Base-by-base conservation (phyloP, 306 rosid species). In the Vigna nakashimae region DNA sequence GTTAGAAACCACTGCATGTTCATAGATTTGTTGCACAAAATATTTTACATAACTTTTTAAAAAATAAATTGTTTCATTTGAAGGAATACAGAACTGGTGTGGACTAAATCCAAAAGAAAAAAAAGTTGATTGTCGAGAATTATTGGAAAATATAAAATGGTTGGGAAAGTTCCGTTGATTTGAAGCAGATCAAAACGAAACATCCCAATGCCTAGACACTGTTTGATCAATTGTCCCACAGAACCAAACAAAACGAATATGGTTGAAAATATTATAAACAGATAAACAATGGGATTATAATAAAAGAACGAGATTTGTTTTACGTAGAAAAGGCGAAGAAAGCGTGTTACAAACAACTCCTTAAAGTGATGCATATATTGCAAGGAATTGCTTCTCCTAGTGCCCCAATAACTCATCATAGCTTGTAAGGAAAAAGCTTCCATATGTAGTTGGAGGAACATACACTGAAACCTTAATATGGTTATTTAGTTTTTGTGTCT, bases 361-460 rank as follows among this genome's bases (percentile, higher is more conserved):
- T 69, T 68, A 40, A 76, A 77, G 75, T 75, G 78, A 76, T 53
- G 43, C 82, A 79, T 75, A 64, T 73, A 85, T 84, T 86, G 75
- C 80, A 76, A 79, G 82, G 48, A 75, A 82, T 69, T 68, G 78
- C 82, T 79, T 48, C 80, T 14, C 69, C 28, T 3, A 50, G 73
- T 67, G 79, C 52, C 45, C 45, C 53, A 67, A 75, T 69, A 43
- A 46, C 57, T 55, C 82, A 80, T 85, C 26, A 80, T 83, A 34
- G 74, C 65, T 36, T 79, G 78, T 32, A 78, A 72, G 7, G 73
- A 3, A 76, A 69, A 22, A 24, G 50, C 57, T 67, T 53, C 26
- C 9, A 50, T 20, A 7, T 64, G 34, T 30, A 18, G 59, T 74
- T 45, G 14, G 59, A 49, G 63, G n/a, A 2, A 1, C 43, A 38